Base-by-base conservation (phyloP, 345 rosid species). In the Iberis pinnata region DNA sequence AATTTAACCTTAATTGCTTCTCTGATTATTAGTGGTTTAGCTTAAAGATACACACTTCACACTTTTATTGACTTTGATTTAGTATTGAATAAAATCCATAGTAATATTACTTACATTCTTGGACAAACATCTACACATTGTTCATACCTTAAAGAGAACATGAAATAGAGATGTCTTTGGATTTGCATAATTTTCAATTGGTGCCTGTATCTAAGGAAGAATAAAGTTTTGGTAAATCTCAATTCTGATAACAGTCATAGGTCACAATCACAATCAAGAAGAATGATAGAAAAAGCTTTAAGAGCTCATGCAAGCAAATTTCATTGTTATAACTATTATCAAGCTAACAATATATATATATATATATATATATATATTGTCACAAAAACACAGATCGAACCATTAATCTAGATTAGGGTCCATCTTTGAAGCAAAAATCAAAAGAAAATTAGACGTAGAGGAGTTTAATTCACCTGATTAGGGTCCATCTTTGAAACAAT, bases 61-160 rank as follows among this genome's bases (percentile, higher is more conserved):
- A n/a, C n/a, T n/a, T n/a, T n/a, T n/a, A n/a, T n/a, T n/a, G n/a
- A n/a, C n/a, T n/a, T n/a, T n/a, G n/a, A n/a, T n/a, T n/a, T n/a
- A n/a, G n/a, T n/a, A n/a, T n/a, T n/a, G n/a, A n/a, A n/a, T n/a
- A n/a, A n/a, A n/a, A n/a, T n/a, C n/a, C n/a, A n/a, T n/a, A n/a
- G n/a, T n/a, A n/a, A n/a, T n/a, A n/a, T n/a, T n/a, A n/a, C 99
- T 93, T 12, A 93, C 97, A 73, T 93, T 93, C 79, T 92, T 12
- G 25, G 27, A 1, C 2, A 37, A 43, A 29, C 17, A 39, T 13
- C 5, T 1, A 13, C 1, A 20, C 49, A 49, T 9, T 12, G 1
- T 18, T 40, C 51, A 54, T 53, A 87, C 98, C 95, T 90, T 86
- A 78, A 83, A 86, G 60, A 75, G 60, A 57, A 93, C 95, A 56